These are phyloP conservation scores for Candida glucosophila DNA, from an alignment of 1,139 yeast genomes.

Conservation along the genomic window DNA sequence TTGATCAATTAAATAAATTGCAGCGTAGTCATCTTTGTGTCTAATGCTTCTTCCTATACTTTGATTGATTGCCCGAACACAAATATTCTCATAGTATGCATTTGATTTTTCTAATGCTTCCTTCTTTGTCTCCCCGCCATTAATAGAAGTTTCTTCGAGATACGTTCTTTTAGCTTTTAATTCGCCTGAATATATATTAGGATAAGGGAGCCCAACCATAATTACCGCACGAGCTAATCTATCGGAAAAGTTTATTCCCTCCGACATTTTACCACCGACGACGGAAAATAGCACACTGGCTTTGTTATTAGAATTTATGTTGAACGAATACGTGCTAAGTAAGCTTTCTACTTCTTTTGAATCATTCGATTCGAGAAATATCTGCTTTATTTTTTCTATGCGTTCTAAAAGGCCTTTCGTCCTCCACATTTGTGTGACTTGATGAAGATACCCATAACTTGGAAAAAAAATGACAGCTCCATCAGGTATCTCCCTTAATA, in stretches of 20 bases:
- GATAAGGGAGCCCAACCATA: conserved; percentile 87
- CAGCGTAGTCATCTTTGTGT: conserved; percentile 73
- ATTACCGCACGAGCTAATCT: conserved; percentile 79
- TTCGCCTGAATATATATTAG: conserved; percentile 80
- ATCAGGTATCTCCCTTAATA: conserved; percentile 46
- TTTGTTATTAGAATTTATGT: conserved; percentile 11
- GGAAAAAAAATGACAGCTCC: conserved; percentile 85
- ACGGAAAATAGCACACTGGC: conserved; percentile 78
- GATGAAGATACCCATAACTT: conserved; percentile 64
- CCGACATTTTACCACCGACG: conserved; percentile 91
- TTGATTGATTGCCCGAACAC: conserved; percentile 91
- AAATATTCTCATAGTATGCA: conserved; percentile 73
- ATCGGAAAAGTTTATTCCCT: conserved; percentile 88
- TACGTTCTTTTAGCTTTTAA: conserved; percentile 63
- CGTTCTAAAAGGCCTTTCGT: conserved; percentile 17
- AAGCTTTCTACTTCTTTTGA: conserved; percentile 27
- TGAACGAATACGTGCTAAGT: conserved; percentile 41
- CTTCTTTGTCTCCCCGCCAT: conserved; percentile 30
- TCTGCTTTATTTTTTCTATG: conserved; percentile 29
- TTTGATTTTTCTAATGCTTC: conserved; percentile 40
- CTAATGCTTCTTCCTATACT: conserved; percentile 90
- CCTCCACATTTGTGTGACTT: conserved; percentile 47
- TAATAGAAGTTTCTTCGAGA: conserved; percentile 40
- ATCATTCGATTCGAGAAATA: conserved; percentile 46
- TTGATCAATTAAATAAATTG: conserved; percentile 61